Evolutionary conservation across 169 alveolate genomes (phyloP).

Genomic region (Eimeria zaria): DNA sequence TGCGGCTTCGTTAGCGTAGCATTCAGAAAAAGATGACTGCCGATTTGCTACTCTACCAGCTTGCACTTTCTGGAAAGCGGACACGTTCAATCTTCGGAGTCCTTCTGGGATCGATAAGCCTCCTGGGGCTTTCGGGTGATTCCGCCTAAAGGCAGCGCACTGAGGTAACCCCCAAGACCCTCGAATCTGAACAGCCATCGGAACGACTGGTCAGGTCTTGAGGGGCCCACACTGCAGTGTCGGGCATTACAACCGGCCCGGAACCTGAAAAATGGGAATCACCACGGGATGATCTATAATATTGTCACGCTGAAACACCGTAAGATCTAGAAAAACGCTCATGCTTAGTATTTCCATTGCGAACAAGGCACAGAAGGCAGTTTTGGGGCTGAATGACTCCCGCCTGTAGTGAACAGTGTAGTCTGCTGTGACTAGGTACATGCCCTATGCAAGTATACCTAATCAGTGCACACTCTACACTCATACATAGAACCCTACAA

Average conservation of each 20-base stretch:
- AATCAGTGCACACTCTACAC: too few species aligned
- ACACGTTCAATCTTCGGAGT: background rate
- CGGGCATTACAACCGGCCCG: background rate
- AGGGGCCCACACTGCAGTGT: slow-evolving; percentile 5
- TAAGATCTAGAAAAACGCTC: background rate
- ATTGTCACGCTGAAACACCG: background rate
- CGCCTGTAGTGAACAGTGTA: too few species aligned
- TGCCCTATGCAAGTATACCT: too few species aligned
- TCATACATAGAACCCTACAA: too few species aligned
- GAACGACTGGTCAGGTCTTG: slow-evolving; percentile 7
- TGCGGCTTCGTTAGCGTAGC: background rate
- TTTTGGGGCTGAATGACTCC: background rate
- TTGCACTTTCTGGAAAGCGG: background rate
- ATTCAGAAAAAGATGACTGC: background rate
- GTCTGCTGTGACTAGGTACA: too few species aligned
- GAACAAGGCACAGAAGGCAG: slow-evolving; percentile 16
- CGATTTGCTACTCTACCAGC: background rate
- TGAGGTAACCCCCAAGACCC: slow-evolving; percentile 13
- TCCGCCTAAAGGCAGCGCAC: background rate
- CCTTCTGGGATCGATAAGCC: background rate
- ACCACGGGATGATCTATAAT: background rate
- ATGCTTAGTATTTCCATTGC: background rate
- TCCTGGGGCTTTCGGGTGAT: background rate
- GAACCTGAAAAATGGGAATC: background rate
- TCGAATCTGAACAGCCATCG: slow-evolving; percentile 3